Evolutionary conservation across 2,329 filamentous ascomycete species (phyloP).

Genomic region (Ophiocordyceps sinensis): DNA sequence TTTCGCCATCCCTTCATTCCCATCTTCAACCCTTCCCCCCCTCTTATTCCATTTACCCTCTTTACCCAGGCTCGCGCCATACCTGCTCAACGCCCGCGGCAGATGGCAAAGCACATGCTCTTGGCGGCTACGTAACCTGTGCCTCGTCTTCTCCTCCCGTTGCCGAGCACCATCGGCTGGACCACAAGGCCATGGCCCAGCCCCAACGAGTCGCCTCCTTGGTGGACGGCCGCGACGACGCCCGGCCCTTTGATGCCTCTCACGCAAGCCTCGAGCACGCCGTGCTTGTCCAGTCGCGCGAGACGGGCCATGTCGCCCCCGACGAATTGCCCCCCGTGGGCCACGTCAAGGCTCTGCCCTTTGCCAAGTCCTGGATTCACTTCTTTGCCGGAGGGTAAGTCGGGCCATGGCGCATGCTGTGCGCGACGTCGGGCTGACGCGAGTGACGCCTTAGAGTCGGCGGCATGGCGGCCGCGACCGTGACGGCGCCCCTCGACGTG

Average conservation of each 20-base stretch:
- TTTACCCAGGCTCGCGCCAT: too few species aligned
- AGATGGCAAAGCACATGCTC: too few species aligned
- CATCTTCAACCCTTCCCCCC: too few species aligned
- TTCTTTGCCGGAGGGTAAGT: constrained; percentile 79
- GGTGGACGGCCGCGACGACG: constrained; percentile 17
- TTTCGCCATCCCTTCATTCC: too few species aligned
- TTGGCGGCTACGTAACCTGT: neutral
- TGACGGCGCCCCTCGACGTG: constrained; percentile 90
- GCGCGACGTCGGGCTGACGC: neutral
- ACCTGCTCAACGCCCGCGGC: too few species aligned
- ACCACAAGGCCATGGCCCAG: constrained; percentile 16
- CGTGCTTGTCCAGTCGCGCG: constrained; percentile 42
- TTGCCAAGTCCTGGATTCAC: constrained; percentile 77
- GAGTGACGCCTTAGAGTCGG: constrained; percentile 43
- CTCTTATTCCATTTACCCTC: too few species aligned
- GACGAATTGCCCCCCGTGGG: constrained; percentile 20
- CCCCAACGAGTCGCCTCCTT: constrained; percentile 12
- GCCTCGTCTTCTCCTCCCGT: neutral
- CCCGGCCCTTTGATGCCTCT: constrained; percentile 14
- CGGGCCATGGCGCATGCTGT: neutral
- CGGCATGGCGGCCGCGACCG: constrained; percentile 79
- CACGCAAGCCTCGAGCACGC: constrained; percentile 17
- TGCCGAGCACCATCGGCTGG: neutral
- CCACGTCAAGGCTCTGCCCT: constrained; percentile 28
- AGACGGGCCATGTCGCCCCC: constrained; percentile 42